phyloP scores from a whole-genome alignment of 805 yeast species.

The Yarrowia hollandica region DNA sequence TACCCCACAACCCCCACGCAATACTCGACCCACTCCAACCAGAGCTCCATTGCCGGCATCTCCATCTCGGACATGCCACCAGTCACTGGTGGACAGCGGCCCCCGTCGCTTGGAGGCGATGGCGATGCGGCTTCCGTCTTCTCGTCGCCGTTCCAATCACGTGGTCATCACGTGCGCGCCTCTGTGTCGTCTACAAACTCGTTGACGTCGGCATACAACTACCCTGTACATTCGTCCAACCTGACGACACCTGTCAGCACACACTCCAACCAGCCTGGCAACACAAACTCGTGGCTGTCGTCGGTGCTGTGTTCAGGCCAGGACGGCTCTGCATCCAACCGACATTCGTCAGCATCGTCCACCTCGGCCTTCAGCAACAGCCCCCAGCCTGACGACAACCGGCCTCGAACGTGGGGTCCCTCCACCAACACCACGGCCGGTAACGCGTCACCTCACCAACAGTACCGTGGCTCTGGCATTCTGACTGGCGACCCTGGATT shows the following conservation, averaged over 20 bases:
- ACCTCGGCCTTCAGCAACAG: slow-evolving; percentile 13
- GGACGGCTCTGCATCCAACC: slow-evolving; percentile 13
- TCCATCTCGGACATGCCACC: slow-evolving; percentile 26
- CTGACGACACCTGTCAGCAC: slow-evolving; percentile 25
- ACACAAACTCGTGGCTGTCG: slow-evolving; percentile 37
- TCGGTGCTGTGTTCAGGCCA: slow-evolving; percentile 32
- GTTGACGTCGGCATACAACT: slow-evolving; percentile 16
- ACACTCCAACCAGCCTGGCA: slow-evolving; percentile 28
- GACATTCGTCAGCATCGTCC: slow-evolving; percentile 20
- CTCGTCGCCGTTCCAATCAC: slow-evolving; percentile 18
- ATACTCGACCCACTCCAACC: slow-evolving; percentile 25
- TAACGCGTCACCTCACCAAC: slow-evolving; percentile 8
- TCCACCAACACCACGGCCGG: slow-evolving; percentile 31
- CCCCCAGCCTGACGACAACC: slow-evolving; percentile 34
- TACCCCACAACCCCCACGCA: slow-evolving; percentile 28
- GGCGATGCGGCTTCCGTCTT: slow-evolving; percentile 15
- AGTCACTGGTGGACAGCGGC: slow-evolving; percentile 13
- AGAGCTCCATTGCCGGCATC: slow-evolving; percentile 15
- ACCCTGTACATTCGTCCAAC: slow-evolving; percentile 27
- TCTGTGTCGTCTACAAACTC: slow-evolving; percentile 27
- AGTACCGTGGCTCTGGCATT: slow-evolving; percentile 32
- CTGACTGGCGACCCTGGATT: slow-evolving; percentile 34
- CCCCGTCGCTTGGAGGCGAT: slow-evolving; percentile 11
- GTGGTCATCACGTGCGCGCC: slow-evolving; percentile 17
- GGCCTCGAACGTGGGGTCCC: slow-evolving; percentile 40